These are phyloP conservation scores for Phytophthora constricta DNA, from an alignment of 352 stramenopile species.

Conservation along the genomic window DNA sequence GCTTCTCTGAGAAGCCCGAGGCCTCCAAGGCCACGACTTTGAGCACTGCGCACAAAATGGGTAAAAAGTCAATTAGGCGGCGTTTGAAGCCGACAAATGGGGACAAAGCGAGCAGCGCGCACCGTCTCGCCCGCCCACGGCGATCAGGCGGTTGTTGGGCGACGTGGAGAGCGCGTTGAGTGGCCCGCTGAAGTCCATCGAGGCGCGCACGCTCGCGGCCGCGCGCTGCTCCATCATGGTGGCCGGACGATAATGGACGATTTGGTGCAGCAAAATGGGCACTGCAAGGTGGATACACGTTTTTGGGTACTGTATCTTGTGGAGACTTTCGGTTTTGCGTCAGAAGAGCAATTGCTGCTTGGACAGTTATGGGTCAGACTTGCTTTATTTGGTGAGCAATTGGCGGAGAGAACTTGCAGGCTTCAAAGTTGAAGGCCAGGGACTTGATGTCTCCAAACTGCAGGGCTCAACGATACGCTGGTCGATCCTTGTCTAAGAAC, in stretches of 20 bases:
- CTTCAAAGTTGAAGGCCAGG: too few species aligned
- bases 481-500: too few species aligned
- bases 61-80: slow-evolving; percentile 2
- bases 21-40: slow-evolving; percentile 86
- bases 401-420: too few species aligned
- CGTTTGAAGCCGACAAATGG: too few species aligned
- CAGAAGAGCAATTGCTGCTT: too few species aligned
- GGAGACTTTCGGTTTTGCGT: too few species aligned
- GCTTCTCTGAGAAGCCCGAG: slow-evolving; percentile 81
- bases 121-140: slow-evolving; percentile 87
- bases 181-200: slow-evolving; percentile 87
- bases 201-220: slow-evolving; percentile 72
- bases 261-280: too few species aligned
- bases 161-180: slow-evolving; percentile 87
- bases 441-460: too few species aligned
- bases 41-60: slow-evolving; percentile 52
- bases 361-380: too few species aligned
- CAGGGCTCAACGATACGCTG: too few species aligned
- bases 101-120: background rate
- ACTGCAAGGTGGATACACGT: background rate
- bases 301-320: too few species aligned
- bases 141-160: slow-evolving; percentile 82
- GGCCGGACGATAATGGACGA: slow-evolving; percentile 4
- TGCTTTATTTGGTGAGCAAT: too few species aligned
- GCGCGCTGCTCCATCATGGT: slow-evolving; percentile 37